Conservation (phyloP, 2,329 filamentous ascomycete species). For the Ceratocystis colombiana region DNA sequence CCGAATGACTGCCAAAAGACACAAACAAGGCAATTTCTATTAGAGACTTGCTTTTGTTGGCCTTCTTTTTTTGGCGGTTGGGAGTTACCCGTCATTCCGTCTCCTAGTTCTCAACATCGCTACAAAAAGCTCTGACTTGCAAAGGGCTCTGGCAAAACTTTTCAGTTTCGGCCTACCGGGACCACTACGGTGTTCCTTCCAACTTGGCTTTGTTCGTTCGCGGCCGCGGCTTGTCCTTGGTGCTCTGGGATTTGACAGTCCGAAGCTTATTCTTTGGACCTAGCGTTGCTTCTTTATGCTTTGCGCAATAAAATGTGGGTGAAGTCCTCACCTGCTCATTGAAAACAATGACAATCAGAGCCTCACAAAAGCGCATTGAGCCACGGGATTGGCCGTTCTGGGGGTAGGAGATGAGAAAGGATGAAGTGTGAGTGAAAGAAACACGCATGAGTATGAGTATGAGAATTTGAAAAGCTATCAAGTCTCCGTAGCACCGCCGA, state of each 20-base stretch:
- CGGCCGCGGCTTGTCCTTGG: neutral
- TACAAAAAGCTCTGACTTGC: conserved; percentile 8
- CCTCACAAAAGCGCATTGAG: conserved; percentile 11
- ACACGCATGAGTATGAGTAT: neutral
- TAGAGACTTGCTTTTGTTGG: neutral
- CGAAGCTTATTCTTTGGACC: neutral
- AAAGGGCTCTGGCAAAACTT: neutral
- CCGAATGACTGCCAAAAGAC: neutral
- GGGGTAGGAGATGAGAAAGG: neutral
- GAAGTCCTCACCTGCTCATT: neutral
- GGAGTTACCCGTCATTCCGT: neutral
- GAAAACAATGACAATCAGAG: conserved; percentile 1
- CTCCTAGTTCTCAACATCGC: neutral
- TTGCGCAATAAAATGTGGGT: neutral
- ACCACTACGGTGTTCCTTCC: conserved; percentile 12
- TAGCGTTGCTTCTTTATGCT: neutral
- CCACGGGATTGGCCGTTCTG: conserved; percentile 11
- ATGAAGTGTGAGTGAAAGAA: neutral
- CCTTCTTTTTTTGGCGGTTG: neutral
- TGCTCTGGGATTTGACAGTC: neutral
- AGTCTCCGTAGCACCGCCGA: conserved; percentile 14
- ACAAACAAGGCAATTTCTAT: neutral
- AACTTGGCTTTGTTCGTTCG: neutral
- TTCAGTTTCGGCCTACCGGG: conserved; percentile 9
- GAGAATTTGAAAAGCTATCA: neutral